Evolutionary conservation across 176 grass and related monocot species (phyloP), one percentile per base, ranked within the genome.

Genomic region (Oryza punctata): DNA sequence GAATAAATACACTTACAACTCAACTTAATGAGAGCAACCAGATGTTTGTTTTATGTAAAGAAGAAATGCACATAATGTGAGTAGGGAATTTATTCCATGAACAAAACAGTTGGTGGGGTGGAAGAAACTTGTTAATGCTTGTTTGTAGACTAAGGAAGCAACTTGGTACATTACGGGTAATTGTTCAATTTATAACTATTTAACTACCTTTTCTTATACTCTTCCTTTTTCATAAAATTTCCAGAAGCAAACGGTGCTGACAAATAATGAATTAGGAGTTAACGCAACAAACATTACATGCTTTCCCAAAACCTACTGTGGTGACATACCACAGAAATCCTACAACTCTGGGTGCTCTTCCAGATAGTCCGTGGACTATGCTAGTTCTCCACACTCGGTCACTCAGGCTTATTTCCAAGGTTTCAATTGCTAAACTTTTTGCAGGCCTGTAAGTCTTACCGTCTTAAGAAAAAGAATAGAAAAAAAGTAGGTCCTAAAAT

Each of bases 1-100:
- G 21, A 67, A 70, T n/a, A 40, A 41, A 50, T 67, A 77, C 70
- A 41, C 12, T 43, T 78, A 65, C n/a, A 85, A 70, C 6, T 70
- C 41, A 72, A 72, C 44, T 6, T 79, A 32, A 57, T 69, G 1
- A 2, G 23, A 81, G 57, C 57, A 76, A 72, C 27, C 26, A 30
- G 19, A 69, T 12, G 5, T 59, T 13, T 64, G 50, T 40, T 65
- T 81, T 24, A 65, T 76, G 66, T 65, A 30, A 72, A 77, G 1
- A 75, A 67, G 77, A 77, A 52, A 13, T 63, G 63, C 29, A 54
- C 70, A 25, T 2, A 45, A 54, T 19, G 12, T 21, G 19, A 45
- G 54, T 7, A 70, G 29, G 27, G 52, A 85, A 78, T 16, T 71
- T 24, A 7, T 78, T 66, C 29, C 2, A 26, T 69, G 10, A 41